phyloP scores from a whole-genome alignment of 768 basidiomycete species.

The Pholiota molesta region DNA sequence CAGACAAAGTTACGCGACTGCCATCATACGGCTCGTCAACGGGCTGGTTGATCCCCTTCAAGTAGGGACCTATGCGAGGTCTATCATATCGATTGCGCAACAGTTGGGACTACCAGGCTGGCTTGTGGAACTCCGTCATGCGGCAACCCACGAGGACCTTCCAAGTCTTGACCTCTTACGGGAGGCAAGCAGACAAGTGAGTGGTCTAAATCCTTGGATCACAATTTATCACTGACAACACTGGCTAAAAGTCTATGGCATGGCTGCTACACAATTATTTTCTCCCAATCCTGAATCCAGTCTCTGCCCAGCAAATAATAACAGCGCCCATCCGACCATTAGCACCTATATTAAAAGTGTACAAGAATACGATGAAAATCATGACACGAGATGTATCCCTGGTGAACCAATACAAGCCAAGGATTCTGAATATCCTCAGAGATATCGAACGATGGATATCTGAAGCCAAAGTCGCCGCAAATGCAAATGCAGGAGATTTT shows the following conservation, averaged over 20 bases:
- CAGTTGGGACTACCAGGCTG: conserved; percentile 86
- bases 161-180: conserved; percentile 82
- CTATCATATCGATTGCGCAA: conserved; percentile 85
- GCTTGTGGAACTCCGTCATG: conserved; percentile 93
- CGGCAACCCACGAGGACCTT: conserved; percentile 94
- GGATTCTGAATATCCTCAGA: conserved; percentile 52
- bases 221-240: conserved; percentile 1
- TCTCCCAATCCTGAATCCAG: conserved; percentile 68
- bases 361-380: conserved; percentile 70
- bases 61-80: conserved; percentile 83
- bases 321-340: conserved; percentile 53
- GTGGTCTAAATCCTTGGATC: conserved; percentile 9
- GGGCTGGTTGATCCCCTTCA: conserved; percentile 95
- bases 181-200: conserved; percentile 74
- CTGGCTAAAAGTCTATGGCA: conserved; percentile 59
- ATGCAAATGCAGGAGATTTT: conserved; percentile 46
- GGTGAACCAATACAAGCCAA: conserved; percentile 48
- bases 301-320: conserved; percentile 30
- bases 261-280: conserved; percentile 91
- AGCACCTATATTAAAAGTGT: conserved; percentile 68
- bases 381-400: conserved; percentile 69
- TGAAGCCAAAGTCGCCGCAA: conserved; percentile 68
- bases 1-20: conserved; percentile 79
- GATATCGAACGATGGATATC: conserved; percentile 81
- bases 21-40: conserved; percentile 90